phyloP scores from a whole-genome alignment of 139 green algal species.

The Dunaliella sp. region DNA sequence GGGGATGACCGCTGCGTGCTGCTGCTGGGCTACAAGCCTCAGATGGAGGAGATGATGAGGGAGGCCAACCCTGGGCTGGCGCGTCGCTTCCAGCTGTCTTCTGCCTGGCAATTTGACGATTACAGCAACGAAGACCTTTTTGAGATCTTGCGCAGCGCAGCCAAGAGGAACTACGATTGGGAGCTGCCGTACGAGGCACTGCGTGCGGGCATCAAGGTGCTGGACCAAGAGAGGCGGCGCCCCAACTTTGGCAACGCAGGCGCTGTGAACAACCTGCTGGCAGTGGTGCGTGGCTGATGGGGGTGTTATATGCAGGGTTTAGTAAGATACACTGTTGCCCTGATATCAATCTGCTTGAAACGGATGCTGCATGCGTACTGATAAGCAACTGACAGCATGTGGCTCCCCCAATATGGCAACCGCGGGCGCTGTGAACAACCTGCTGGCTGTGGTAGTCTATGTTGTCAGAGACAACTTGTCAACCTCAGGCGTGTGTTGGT shows the following conservation, averaged over 20 bases:
- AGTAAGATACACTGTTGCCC: too few species aligned
- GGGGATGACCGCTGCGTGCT: constrained; percentile 56
- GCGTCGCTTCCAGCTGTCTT: constrained; percentile 42
- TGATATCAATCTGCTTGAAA: too few species aligned
- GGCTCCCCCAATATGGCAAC: too few species aligned
- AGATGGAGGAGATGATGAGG: constrained; percentile 50
- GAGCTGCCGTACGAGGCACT: constrained; percentile 22
- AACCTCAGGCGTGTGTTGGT: too few species aligned
- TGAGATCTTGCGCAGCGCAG: constrained; percentile 32
- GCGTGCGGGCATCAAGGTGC: constrained; percentile 24
- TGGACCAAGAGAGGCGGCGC: constrained; percentile 32
- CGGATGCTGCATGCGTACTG: too few species aligned
- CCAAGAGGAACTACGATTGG: constrained; percentile 29
- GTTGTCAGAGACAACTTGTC: too few species aligned
- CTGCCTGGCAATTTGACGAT: constrained; percentile 43
- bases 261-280: constrained; percentile 53
- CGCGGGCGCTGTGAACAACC: too few species aligned
- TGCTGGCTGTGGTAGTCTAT: too few species aligned
- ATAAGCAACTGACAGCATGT: too few species aligned
- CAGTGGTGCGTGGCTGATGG: too few species aligned
- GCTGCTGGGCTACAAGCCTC: constrained; percentile 49
- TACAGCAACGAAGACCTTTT: constrained; percentile 45
- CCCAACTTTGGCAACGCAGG: constrained; percentile 60
- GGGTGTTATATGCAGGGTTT: too few species aligned
- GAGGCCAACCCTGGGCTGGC: constrained; percentile 49